Evolutionary conservation across 2,329 filamentous ascomycete species (phyloP), one percentile per base, ranked within the genome.

Genomic region (Hymenoscyphus salicellus): DNA sequence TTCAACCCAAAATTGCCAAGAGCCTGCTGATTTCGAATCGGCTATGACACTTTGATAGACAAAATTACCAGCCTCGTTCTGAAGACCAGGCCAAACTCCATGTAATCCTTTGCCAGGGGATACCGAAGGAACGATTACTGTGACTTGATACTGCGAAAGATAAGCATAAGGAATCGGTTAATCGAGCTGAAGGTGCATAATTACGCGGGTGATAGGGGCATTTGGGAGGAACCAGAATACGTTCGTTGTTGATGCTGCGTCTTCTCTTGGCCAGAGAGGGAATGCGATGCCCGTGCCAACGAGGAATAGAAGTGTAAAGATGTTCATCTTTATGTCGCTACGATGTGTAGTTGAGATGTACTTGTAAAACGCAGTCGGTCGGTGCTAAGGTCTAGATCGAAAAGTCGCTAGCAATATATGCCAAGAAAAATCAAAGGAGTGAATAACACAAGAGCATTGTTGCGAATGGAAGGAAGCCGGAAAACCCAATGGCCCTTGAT

Each of bases 1-100:
- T 43, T 71, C 69, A 20, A 71, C 66, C 55, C 65, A 71, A 60
- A 71, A 69, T 20, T 66, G 33, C 68, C 68, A 70, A 23, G 65
- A 56, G 16, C 70, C 70, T 26, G 65, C 32, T 5, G 58, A 58
- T n/a, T 67, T 67, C 7, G 67, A 67, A 55, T 71, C 68, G 38
- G 62, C 67, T 26, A 71, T 55, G 16, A 67, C 67, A 32, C 63
- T 70, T 43, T 71, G 69, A 33, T 67, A 71, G 4, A 67, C 65
- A 58, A 67, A 70, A 10, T 17, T 43, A 14, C 46, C 60, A 17
- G 55, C 55, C 23, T 65, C 58, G 10, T 70, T 72, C 28, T 68
- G 63, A 32, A 70, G 62, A 1, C 69, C 70, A 10, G 68, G 66
- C 66, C 66, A 68, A 1, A 71, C 38, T 11, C 52, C 62, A 56